Evolutionary conservation across 2,329 filamentous ascomycete genomes (phyloP).

Genomic region (Sordariomycetes sp.): DNA sequence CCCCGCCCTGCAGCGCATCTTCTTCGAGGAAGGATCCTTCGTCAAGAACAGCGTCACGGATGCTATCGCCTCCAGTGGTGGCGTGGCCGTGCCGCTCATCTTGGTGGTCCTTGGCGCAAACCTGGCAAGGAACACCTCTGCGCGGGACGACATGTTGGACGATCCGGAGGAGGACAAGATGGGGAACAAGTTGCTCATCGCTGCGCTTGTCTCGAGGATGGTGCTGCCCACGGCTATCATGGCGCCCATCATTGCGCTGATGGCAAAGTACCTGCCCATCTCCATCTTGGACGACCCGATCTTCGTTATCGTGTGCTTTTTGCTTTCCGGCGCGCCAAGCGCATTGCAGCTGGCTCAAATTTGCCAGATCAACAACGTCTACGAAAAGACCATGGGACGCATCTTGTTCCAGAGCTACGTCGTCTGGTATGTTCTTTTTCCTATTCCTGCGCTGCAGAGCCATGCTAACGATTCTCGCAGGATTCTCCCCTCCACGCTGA

Average conservation of each 20-base stretch:
- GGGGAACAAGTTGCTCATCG: constrained; percentile 71
- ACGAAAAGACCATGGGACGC: constrained; percentile 76
- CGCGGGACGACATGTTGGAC: constrained; percentile 49
- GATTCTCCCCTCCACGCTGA: constrained; percentile 87
- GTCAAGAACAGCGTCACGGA: constrained; percentile 87
- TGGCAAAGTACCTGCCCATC: constrained; percentile 83
- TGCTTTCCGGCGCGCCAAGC: constrained; percentile 87
- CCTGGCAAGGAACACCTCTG: constrained; percentile 81
- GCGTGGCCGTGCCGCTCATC: constrained; percentile 90
- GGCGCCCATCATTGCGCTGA: constrained; percentile 77
- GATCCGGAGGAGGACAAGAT: constrained; percentile 63
- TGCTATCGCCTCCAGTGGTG: constrained; percentile 74
- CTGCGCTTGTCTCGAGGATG: constrained; percentile 84
- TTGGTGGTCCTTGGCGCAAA: constrained; percentile 93
- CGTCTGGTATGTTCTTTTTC: constrained; percentile 60
- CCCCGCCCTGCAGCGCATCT: constrained; percentile 69
- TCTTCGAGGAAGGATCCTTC: constrained; percentile 85
- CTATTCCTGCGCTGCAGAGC: not conserved
- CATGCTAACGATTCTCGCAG: constrained; percentile 31
- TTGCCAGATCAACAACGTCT: constrained; percentile 96
- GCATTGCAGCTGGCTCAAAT: constrained; percentile 95
- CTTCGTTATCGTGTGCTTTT: constrained; percentile 95
- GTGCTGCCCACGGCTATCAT: constrained; percentile 84
- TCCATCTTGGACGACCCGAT: constrained; percentile 97
- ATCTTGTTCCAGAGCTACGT: constrained; percentile 53